Conservation (phyloP, 129 eudicot species). For the Dittrichia graveolens region DNA sequence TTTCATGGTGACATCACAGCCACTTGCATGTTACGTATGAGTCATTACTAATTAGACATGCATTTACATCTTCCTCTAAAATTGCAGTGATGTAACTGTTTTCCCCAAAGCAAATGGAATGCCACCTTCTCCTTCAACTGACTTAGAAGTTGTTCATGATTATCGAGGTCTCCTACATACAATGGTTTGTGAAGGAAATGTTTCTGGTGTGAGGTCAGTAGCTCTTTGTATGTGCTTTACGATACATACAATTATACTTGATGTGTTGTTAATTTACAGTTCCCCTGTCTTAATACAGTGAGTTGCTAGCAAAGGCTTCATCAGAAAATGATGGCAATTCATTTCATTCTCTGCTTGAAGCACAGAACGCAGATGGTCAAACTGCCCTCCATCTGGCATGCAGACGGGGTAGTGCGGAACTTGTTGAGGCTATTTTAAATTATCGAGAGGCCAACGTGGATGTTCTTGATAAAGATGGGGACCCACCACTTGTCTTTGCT, state of each 20-base stretch:
- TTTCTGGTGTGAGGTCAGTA: slow-evolving; percentile 79
- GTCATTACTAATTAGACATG: slow-evolving; percentile 18
- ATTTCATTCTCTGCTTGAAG: slow-evolving; percentile 68
- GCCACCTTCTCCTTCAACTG: slow-evolving; percentile 52
- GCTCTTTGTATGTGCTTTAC: slow-evolving; percentile 1
- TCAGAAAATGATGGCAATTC: slow-evolving; percentile 46
- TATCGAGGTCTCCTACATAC: slow-evolving; percentile 69
- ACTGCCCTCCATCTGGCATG: slow-evolving; percentile 99
- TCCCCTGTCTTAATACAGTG: slow-evolving; percentile 47
- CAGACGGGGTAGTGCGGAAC: slow-evolving; percentile 89
- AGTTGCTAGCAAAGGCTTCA: slow-evolving; percentile 73
- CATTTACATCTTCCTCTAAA: slow-evolving; percentile 6
- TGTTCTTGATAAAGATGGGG: slow-evolving; percentile 95
- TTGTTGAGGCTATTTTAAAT: slow-evolving; percentile 79
- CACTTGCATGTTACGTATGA: slow-evolving; percentile 8
- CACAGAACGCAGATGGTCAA: slow-evolving; percentile 94
- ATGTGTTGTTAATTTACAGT: slow-evolving; percentile 10
- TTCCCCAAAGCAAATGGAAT: slow-evolving; percentile 57
- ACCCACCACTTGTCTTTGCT: slow-evolving; percentile 98
- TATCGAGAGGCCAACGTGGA: slow-evolving; percentile 84
- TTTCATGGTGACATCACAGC: background rate
- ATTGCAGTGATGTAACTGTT: slow-evolving; percentile 59
- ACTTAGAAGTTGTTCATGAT: slow-evolving; percentile 51
- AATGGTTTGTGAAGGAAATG: slow-evolving; percentile 86
- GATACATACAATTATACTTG: background rate